phyloP scores from a whole-genome alignment of 73 alveolate genomes.

The Urostyla sp. region DNA sequence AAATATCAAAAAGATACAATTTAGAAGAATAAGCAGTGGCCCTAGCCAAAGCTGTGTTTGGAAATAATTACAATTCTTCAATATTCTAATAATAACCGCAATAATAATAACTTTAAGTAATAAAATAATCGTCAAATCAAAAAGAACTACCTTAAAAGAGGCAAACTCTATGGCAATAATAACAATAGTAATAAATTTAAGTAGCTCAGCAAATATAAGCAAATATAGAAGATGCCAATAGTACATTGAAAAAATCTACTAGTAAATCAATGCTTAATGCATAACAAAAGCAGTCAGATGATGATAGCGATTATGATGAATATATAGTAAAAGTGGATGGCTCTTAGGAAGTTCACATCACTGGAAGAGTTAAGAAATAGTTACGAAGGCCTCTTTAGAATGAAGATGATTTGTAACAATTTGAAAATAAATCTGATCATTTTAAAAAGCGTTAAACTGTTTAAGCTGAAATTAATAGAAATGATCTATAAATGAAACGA shows the following conservation, averaged over 20 bases:
- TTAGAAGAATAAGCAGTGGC: neutral
- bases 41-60: neutral
- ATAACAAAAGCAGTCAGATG: neutral
- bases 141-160: conserved; percentile 2
- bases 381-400: conserved; percentile 37
- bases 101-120: conserved; percentile 27
- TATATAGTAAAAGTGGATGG: conserved; percentile 38
- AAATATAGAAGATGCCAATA: neutral
- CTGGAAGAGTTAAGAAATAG: conserved; percentile 44
- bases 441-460: too few species aligned
- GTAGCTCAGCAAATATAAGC: neutral
- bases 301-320: conserved; percentile 48
- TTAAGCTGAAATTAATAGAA: too few species aligned
- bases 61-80: too few species aligned
- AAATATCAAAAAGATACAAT: neutral
- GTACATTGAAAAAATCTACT: too few species aligned
- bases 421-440: too few species aligned
- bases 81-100: too few species aligned
- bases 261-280: too few species aligned
- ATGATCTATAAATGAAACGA: too few species aligned
- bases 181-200: neutral
- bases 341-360: conserved; percentile 39
- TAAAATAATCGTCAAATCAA: too few species aligned
- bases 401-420: too few species aligned
- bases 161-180: neutral